Percentiles rank a stretch among this genome's conserved stretches.
phyloP scores from a whole-genome alignment of 768 basidiomycete species.

The Infundibulicybe gibba region DNA sequence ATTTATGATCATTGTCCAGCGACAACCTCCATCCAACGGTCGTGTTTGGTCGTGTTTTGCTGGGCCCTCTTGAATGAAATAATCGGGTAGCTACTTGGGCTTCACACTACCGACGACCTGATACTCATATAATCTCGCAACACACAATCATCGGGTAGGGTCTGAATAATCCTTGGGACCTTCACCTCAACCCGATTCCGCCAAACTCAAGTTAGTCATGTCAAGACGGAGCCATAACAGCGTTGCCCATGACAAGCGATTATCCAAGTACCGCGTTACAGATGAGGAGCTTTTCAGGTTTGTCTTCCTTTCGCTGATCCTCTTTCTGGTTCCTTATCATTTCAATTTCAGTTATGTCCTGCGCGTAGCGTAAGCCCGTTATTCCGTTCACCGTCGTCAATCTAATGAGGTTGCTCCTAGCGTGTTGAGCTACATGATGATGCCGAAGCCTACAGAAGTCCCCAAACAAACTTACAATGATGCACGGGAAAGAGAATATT shows the following conservation, averaged over 20 bases:
- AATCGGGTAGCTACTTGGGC: too few relatives aligned
- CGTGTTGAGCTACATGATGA: conserved; percentile 66
- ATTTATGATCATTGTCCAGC: too few relatives aligned
- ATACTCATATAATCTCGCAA: too few relatives aligned
- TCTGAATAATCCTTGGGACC: too few relatives aligned
- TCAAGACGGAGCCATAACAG: conserved; percentile 78
- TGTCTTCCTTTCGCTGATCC: conserved; percentile 12
- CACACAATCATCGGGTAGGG: too few relatives aligned
- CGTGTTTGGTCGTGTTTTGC: too few relatives aligned
- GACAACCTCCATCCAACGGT: too few relatives aligned
- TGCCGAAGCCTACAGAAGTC: conserved; percentile 48
- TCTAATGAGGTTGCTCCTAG: conserved; percentile 32
- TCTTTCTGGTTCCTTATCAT: conserved; percentile 8
- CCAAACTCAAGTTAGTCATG: conserved; percentile 28
- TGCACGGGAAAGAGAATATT: conserved; percentile 59
- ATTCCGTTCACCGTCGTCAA: background rate
- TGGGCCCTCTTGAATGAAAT: too few relatives aligned
- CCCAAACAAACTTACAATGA: conserved; percentile 25
- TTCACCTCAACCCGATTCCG: too few relatives aligned
- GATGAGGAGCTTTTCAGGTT: conserved; percentile 89
- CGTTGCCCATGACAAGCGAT: conserved; percentile 63
- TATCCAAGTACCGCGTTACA: conserved; percentile 73
- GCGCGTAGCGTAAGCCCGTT: conserved; percentile 68
- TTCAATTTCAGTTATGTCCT: conserved; percentile 61
- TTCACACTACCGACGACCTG: too few relatives aligned